Percentiles rank a stretch among this genome's conserved stretches.
Conservation (phyloP, 495 filamentous ascomycete genomes). For the Pyrenula aspistea region DNA sequence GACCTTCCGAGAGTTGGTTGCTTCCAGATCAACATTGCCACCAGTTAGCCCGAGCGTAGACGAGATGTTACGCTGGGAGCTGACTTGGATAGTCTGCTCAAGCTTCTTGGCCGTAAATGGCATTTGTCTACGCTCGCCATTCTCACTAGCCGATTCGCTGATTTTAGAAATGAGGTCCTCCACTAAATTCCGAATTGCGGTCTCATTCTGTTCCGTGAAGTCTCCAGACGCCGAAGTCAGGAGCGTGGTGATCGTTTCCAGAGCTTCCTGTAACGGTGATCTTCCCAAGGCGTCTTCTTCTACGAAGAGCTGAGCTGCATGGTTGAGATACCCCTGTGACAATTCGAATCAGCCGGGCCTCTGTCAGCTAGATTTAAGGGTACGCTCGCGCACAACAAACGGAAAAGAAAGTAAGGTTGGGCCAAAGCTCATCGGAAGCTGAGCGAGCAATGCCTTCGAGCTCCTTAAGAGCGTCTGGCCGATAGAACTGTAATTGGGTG, state of each 20-base stretch:
- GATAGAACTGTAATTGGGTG: too few relatives aligned
- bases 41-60: conserved; percentile 83
- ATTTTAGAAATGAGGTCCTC: conserved; percentile 80
- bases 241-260: conserved; percentile 68
- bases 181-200: conserved; percentile 71
- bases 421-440: too few relatives aligned
- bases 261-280: conserved; percentile 75
- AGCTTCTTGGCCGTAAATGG: conserved; percentile 70
- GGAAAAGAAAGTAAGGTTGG: too few relatives aligned
- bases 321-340: conserved; percentile 68
- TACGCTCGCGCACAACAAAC: not conserved
- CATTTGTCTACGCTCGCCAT: conserved; percentile 55
- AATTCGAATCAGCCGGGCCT: not conserved
- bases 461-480: too few relatives aligned
- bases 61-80: conserved; percentile 86
- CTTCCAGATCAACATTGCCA: conserved; percentile 81
- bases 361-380: too few relatives aligned
- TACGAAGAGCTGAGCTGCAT: conserved; percentile 70
- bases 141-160: conserved; percentile 56
- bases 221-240: conserved; percentile 85
- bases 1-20: conserved; percentile 80
- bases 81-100: conserved; percentile 92
- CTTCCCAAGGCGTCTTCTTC: conserved; percentile 56
- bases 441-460: too few relatives aligned
- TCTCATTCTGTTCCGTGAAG: conserved; percentile 54